phyloP scores from a whole-genome alignment of 1,284 basidiomycete genomes.

The Marasmius sp. region DNA sequence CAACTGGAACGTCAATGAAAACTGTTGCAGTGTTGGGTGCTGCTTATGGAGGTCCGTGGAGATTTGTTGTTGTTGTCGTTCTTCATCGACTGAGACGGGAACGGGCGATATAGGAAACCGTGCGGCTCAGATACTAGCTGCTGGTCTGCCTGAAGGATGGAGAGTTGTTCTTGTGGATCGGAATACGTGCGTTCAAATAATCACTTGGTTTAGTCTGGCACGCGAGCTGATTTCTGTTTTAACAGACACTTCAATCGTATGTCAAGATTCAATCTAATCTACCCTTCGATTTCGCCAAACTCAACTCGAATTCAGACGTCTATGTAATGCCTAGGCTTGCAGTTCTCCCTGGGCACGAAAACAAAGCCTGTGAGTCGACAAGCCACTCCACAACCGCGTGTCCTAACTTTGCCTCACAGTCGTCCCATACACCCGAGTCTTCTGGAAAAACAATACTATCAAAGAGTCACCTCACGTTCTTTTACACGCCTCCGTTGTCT shows the following conservation, averaged over 20 bases:
- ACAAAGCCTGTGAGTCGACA: conserved; percentile 61
- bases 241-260: conserved; percentile 46
- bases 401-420: conserved; percentile 33
- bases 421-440: conserved; percentile 59
- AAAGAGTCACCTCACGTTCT: conserved; percentile 27
- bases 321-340: conserved; percentile 66
- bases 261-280: conserved; percentile 14
- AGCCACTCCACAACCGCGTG: neutral
- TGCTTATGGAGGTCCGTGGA: neutral
- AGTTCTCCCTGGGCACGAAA: conserved; percentile 66
- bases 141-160: conserved; percentile 58
- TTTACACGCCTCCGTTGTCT: conserved; percentile 43
- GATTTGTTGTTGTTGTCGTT: neutral
- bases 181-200: conserved; percentile 48
- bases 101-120: conserved; percentile 37
- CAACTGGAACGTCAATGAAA: neutral
- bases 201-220: neutral
- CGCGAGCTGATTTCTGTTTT: neutral
- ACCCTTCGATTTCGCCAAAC: neutral
- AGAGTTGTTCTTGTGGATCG: conserved; percentile 71
- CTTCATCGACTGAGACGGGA: neutral
- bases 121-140: conserved; percentile 58
- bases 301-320: conserved; percentile 38
- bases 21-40: neutral
- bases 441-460: conserved; percentile 21